Conservation (phyloP, 331 rosid genomes). For the Acacia pycnantha region DNA sequence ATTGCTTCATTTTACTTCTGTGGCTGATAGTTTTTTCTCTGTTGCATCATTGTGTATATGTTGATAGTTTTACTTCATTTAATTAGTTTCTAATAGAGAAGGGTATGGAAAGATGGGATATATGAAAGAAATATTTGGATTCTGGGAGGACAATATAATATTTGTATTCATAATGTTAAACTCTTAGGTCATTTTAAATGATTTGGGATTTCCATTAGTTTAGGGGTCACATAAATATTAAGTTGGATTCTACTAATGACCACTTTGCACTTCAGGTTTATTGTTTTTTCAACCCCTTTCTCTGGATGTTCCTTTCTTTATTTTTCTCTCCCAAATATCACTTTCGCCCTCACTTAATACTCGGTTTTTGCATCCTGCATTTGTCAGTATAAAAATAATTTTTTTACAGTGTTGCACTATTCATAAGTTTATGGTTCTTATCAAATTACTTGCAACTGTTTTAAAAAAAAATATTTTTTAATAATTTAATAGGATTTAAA, state of each 20-base stretch:
- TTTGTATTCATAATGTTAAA: background rate
- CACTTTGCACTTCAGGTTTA: background rate
- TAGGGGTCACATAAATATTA: background rate
- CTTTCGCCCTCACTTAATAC: background rate
- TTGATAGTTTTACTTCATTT: background rate
- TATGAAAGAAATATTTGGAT: background rate
- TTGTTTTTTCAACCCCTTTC: background rate
- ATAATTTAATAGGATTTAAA: background rate
- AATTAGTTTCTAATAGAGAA: background rate
- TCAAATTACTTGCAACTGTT: background rate
- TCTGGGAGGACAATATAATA: background rate
- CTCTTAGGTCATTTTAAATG: background rate
- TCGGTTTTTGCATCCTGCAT: background rate
- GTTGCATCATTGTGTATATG: background rate
- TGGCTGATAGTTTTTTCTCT: background rate
- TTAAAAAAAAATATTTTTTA: no score
- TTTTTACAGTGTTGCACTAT: background rate
- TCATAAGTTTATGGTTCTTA: background rate
- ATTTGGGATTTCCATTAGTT: background rate
- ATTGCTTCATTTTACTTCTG: background rate
- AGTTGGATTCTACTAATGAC: background rate
- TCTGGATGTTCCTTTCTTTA: background rate
- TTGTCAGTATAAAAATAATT: background rate
- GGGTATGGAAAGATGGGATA: background rate
- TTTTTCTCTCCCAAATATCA: background rate